Conservation (phyloP, 495 filamentous ascomycete genomes). For the Aspergillus biplanus region DNA sequence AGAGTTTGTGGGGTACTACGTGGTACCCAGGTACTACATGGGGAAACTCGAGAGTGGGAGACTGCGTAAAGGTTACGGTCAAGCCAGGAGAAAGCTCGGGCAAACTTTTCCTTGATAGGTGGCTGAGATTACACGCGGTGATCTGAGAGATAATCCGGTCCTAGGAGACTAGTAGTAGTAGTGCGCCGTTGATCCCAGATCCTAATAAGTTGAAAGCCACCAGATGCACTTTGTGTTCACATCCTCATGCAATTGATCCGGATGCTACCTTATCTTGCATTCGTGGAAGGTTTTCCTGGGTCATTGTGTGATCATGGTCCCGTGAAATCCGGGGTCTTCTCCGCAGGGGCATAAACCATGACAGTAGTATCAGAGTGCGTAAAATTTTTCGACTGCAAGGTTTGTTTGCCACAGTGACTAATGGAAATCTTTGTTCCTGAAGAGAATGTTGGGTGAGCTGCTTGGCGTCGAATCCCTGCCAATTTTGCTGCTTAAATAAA, state of each 20-base stretch:
- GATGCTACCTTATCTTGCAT: background rate
- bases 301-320: background rate
- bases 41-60: background rate
- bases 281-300: background rate
- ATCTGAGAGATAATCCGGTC: background rate
- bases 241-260: background rate
- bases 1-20: conserved; percentile 12
- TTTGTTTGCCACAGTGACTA: background rate
- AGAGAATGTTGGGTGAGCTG: background rate
- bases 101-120: background rate
- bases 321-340: conserved; percentile 18
- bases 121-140: background rate
- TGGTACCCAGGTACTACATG: background rate
- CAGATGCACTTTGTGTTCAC: background rate
- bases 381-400: background rate
- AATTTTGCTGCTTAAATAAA: background rate
- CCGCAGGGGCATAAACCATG: conserved; percentile 5
- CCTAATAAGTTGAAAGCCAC: background rate
- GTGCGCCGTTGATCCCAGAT: conserved; percentile 6
- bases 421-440: background rate
- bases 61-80: background rate
- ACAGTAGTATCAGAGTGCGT: background rate
- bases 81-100: background rate
- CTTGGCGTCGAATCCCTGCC: conserved; percentile 1
- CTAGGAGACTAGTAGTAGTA: background rate